Conservation (phyloP, 768 basidiomycete species). For the Asterophora parasitica region DNA sequence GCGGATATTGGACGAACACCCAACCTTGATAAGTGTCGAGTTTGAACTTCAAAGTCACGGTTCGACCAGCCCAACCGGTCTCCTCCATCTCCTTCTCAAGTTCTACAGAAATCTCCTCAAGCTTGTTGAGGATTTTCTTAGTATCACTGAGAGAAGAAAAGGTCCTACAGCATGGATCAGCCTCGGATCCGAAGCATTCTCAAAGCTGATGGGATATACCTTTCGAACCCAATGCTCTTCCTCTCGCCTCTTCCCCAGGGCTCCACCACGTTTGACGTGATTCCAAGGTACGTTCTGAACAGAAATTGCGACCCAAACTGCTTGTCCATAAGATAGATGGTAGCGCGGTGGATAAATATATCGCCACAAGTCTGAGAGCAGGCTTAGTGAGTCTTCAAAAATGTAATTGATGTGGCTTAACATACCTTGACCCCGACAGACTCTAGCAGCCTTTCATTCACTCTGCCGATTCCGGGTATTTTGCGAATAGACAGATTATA, state of each 20-base stretch:
- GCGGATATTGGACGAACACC: constrained; percentile 3
- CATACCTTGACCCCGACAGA: constrained; percentile 80
- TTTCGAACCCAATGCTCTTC: constrained; percentile 91
- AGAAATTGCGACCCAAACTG: constrained; percentile 77
- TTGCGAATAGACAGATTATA: constrained; percentile 77
- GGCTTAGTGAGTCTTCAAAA: neutral
- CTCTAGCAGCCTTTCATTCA: constrained; percentile 83
- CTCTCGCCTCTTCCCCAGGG: constrained; percentile 74
- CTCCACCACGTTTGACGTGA: constrained; percentile 78
- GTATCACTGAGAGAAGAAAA: constrained; percentile 66
- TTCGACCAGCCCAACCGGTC: constrained; percentile 83
- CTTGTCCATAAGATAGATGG: constrained; percentile 79
- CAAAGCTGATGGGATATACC: constrained; percentile 35
- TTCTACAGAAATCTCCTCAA: constrained; percentile 77
- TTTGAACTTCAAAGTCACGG: constrained; percentile 91
- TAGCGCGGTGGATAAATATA: constrained; percentile 70
- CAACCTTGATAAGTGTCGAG: constrained; percentile 82
- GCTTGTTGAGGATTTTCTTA: constrained; percentile 64
- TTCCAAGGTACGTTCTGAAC: constrained; percentile 77
- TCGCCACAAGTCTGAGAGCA: constrained; percentile 78
- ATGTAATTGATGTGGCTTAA: neutral
- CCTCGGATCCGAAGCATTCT: neutral
- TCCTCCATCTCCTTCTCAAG: constrained; percentile 75
- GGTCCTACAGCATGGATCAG: constrained; percentile 44
- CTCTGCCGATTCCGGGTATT: constrained; percentile 86